phyloP scores from a whole-genome alignment of 495 filamentous ascomycete species.

The Penicillium coffeae region DNA sequence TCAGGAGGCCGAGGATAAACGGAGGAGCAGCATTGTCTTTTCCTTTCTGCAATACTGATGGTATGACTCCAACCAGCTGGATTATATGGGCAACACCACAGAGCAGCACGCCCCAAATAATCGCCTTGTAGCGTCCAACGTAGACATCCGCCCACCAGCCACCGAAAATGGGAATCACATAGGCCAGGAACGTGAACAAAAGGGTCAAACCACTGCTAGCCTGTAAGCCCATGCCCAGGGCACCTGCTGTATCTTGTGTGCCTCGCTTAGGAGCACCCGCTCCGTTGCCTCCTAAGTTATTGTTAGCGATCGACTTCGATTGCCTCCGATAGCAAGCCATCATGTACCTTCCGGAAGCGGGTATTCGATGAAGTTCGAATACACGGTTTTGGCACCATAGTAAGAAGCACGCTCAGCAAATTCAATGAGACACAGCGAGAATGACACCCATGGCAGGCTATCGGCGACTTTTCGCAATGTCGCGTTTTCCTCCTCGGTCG shows the following conservation, averaged over 20 bases:
- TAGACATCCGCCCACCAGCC: constrained; percentile 57
- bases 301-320: background rate
- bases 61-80: constrained; percentile 58
- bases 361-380: constrained; percentile 56
- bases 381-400: constrained; percentile 53
- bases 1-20: constrained; percentile 53
- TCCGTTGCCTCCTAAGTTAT: constrained; percentile 51
- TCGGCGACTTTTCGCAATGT: constrained; percentile 57
- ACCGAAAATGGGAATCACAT: constrained; percentile 55
- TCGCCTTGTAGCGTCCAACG: constrained; percentile 50
- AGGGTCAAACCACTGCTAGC: constrained; percentile 56
- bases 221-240: constrained; percentile 55
- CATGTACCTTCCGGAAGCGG: constrained; percentile 42
- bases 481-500: constrained; percentile 53
- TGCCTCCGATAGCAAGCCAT: background rate
- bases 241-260: constrained; percentile 53
- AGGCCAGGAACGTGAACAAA: constrained; percentile 59
- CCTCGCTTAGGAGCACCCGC: constrained; percentile 55
- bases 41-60: constrained; percentile 53
- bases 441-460: constrained; percentile 42
- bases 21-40: constrained; percentile 44
- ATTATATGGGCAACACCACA: constrained; percentile 65
- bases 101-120: constrained; percentile 59
- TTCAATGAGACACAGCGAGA: constrained; percentile 55
- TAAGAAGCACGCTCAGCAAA: constrained; percentile 59